Evolutionary conservation across 768 basidiomycete genomes (phyloP).

Genomic region (Suillus subluteus): DNA sequence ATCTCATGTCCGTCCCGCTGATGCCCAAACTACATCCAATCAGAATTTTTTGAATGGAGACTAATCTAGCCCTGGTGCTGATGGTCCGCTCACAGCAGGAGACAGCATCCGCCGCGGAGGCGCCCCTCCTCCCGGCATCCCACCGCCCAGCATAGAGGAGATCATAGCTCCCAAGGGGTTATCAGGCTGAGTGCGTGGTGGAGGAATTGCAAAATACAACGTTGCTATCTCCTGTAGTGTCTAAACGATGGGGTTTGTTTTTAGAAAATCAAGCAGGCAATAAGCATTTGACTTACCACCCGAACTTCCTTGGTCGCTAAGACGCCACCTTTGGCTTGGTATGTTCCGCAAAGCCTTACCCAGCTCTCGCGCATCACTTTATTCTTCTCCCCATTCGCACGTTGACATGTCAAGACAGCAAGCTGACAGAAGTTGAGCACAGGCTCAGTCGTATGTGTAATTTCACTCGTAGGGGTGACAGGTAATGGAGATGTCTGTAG

Average conservation of each 20-base stretch:
- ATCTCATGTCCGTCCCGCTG: conserved; percentile 17
- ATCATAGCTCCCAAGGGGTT: conserved; percentile 91
- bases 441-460: conserved; percentile 73
- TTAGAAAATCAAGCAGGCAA: background rate
- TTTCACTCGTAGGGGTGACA: conserved; percentile 54
- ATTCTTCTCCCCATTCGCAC: conserved; percentile 79
- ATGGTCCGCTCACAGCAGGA: conserved; percentile 30
- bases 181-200: conserved; percentile 65
- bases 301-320: conserved; percentile 65
- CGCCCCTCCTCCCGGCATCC: conserved; percentile 34
- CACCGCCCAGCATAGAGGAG: conserved; percentile 86
- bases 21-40: conserved; percentile 15
- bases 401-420: conserved; percentile 85
- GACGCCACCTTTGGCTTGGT: conserved; percentile 71
- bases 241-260: conserved; percentile 39
- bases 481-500: conserved; percentile 48
- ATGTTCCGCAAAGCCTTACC: conserved; percentile 84
- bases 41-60: background rate
- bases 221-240: conserved; percentile 67
- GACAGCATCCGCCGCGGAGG: conserved; percentile 33
- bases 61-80: conserved; percentile 33
- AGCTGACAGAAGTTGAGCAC: conserved; percentile 90
- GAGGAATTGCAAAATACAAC: conserved; percentile 87
- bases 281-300: conserved; percentile 48
- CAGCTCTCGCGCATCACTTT: conserved; percentile 79